phyloP scores from a whole-genome alignment of 2,329 filamentous ascomycete species.

The Fusarium circinatum region DNA sequence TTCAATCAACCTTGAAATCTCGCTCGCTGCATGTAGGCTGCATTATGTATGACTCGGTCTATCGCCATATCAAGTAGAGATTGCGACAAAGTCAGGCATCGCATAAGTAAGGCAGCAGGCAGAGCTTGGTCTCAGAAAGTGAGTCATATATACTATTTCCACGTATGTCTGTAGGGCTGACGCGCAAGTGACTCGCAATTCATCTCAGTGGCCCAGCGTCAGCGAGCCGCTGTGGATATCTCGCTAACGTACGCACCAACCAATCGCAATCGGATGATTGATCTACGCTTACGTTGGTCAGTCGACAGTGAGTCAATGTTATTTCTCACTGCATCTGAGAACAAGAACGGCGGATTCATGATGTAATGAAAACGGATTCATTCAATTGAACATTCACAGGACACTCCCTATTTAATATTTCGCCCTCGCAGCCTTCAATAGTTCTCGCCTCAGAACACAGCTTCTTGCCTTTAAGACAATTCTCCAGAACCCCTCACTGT shows the following conservation, averaged over 20 bases:
- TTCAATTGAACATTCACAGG: no score
- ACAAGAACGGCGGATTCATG: not conserved
- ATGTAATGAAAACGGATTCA: not conserved
- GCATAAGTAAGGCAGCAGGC: no score
- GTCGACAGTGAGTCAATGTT: not conserved
- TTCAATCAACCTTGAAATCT: no score
- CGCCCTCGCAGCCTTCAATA: fast-evolving
- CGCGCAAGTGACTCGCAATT: no score
- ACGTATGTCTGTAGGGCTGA: not conserved
- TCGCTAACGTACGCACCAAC: fast-evolving
- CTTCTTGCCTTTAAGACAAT: not conserved
- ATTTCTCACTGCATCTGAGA: not conserved
- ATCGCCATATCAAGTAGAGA: no score
- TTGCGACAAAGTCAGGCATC: no score
- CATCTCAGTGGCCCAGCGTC: no score
- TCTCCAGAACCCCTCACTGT: not conserved
- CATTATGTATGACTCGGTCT: no score
- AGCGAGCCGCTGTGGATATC: not conserved
- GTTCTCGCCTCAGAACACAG: not conserved
- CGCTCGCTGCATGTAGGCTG: no score
- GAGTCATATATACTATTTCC: not conserved
- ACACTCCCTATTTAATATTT: not conserved
- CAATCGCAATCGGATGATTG: not conserved
- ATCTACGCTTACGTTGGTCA: not conserved
- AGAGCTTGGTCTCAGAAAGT: no score